phyloP scores from a whole-genome alignment of 2,329 filamentous ascomycete genomes.

The Colletotrichum sansevieriae region DNA sequence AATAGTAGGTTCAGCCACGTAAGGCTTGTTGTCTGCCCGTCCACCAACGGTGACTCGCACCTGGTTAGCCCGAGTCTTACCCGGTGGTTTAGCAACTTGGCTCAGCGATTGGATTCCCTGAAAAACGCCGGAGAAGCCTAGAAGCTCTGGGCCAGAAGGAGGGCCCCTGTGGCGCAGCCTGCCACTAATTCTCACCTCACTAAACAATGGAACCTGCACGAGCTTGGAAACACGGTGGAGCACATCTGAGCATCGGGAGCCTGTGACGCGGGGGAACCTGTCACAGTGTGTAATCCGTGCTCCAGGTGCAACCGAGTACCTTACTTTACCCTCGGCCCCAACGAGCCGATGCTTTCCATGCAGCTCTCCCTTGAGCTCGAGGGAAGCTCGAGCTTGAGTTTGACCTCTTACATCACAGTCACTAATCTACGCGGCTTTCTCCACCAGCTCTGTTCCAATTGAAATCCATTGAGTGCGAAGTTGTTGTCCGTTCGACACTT shows the following conservation, averaged over 20 bases:
- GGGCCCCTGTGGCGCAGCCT: constrained; percentile 13
- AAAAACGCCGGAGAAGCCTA: not conserved
- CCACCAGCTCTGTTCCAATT: constrained; percentile 20
- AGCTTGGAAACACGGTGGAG: constrained; percentile 17
- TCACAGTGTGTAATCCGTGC: constrained; percentile 26
- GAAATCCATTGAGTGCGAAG: not conserved
- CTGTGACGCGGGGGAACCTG: constrained; percentile 33
- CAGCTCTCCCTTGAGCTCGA: constrained; percentile 37
- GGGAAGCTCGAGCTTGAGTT: constrained; percentile 29
- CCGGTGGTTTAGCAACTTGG: constrained; percentile 26
- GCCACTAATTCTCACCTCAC: not conserved
- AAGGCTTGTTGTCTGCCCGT: constrained; percentile 38
- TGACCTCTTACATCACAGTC: constrained; percentile 28
- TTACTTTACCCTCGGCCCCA: constrained; percentile 46
- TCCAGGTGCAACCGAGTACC: constrained; percentile 6
- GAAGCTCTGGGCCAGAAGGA: constrained; percentile 2
- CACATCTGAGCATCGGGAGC: no score
- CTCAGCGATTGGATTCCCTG: constrained; percentile 22
- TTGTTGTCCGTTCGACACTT: not conserved
- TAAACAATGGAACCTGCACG: not conserved
- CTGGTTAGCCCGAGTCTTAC: constrained; percentile 38
- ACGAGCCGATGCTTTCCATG: constrained; percentile 49
- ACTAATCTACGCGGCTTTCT: constrained; percentile 12
- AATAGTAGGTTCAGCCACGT: constrained; percentile 42
- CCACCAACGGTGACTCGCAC: not conserved